Conservation (phyloP, 805 yeast species). For the Kluyveromyces wickerhamii region DNA sequence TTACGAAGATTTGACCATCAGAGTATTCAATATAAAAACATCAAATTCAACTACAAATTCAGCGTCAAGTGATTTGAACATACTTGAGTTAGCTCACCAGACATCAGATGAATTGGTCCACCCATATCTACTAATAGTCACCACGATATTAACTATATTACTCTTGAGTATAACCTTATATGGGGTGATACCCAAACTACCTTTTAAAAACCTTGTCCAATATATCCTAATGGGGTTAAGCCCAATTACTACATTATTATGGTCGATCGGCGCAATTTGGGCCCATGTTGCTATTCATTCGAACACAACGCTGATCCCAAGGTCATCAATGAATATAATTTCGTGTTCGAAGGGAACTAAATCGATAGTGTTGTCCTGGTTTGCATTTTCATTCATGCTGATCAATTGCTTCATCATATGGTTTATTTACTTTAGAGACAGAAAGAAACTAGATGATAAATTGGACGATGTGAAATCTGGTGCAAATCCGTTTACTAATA, state of each 20-base stretch:
- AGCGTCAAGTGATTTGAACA: slow-evolving; percentile 29
- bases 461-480: slow-evolving; percentile 11
- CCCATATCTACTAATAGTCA: slow-evolving; percentile 46
- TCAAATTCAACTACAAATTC: slow-evolving; percentile 25
- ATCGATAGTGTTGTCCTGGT: slow-evolving; percentile 56
- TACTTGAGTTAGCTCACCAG: slow-evolving; percentile 39
- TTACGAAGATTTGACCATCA: slow-evolving; percentile 22
- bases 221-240: slow-evolving; percentile 29
- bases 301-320: slow-evolving; percentile 36
- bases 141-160: slow-evolving; percentile 37
- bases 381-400: slow-evolving; percentile 42
- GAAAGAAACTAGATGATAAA: slow-evolving; percentile 19
- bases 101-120: slow-evolving; percentile 42
- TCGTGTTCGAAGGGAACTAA: slow-evolving; percentile 39
- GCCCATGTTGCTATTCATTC: slow-evolving; percentile 48
- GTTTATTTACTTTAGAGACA: slow-evolving; percentile 30
- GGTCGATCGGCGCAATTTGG: slow-evolving; percentile 64
- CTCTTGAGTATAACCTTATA: slow-evolving; percentile 38
- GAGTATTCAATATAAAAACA: slow-evolving; percentile 16
- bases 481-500: slow-evolving; percentile 1
- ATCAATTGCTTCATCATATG: slow-evolving; percentile 35
- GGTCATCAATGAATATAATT: slow-evolving; percentile 44
- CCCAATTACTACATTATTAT: slow-evolving; percentile 35
- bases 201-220: slow-evolving; percentile 28
- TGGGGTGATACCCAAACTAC: slow-evolving; percentile 41